Evolutionary conservation across 176 grass and related monocot species (phyloP).

Genomic region (Thalia dealbata): DNA sequence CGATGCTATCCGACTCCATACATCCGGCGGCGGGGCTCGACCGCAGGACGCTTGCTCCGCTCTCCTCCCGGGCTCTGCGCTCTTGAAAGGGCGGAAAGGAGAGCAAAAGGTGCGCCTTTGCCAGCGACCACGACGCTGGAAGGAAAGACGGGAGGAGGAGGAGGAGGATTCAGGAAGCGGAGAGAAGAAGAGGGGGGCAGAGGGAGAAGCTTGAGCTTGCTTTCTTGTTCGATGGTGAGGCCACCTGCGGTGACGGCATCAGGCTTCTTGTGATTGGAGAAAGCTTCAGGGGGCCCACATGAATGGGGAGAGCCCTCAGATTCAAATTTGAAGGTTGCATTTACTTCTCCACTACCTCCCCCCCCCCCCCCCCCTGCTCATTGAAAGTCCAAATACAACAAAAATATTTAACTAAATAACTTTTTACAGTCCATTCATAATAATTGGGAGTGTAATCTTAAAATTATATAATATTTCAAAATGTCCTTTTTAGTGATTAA

Average conservation of each 20-base stretch:
- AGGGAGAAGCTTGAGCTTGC: neutral
- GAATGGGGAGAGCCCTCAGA: too few species aligned
- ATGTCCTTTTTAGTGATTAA: too few species aligned
- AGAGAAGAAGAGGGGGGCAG: neutral
- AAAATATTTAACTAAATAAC: too few species aligned
- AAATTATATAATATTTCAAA: too few species aligned
- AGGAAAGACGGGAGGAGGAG: neutral
- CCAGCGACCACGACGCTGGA: neutral
- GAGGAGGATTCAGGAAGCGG: neutral
- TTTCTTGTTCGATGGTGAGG: too few species aligned
- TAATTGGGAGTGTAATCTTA: too few species aligned
- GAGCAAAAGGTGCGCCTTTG: neutral
- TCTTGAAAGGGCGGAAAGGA: neutral
- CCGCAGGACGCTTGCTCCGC: neutral
- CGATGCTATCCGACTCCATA: neutral
- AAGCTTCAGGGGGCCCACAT: too few species aligned
- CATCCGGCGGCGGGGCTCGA: neutral
- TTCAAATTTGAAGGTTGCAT: too few species aligned
- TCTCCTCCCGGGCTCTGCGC: neutral
- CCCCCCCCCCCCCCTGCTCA: too few species aligned
- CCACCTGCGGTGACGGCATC: neutral
- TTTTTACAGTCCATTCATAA: too few species aligned
- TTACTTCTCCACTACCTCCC: too few species aligned
- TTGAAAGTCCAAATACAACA: too few species aligned
- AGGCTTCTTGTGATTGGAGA: neutral